Conservation (phyloP, 768 basidiomycete species). For the Mrakia hoshinonis region DNA sequence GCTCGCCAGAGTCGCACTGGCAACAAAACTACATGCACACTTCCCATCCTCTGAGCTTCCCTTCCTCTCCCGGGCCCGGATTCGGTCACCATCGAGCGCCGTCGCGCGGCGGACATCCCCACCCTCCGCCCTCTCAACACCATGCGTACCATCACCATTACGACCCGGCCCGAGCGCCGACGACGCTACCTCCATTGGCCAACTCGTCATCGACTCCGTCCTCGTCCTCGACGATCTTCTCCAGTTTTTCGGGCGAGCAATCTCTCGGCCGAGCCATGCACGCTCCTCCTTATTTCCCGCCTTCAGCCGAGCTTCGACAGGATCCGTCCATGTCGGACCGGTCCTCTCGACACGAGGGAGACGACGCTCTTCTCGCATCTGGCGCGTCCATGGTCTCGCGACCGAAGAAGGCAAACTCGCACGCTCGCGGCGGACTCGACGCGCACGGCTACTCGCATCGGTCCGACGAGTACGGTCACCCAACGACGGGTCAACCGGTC, state of each 20-base stretch:
- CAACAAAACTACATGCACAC: not conserved
- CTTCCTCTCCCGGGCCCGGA: not conserved
- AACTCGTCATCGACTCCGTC: not conserved
- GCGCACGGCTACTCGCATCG: slow-evolving; percentile 10
- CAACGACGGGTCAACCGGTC: no score
- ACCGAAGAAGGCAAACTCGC: not conserved
- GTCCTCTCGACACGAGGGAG: not conserved
- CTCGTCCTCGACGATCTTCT: not conserved
- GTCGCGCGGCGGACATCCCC: not conserved
- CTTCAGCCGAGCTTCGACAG: not conserved
- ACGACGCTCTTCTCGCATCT: not conserved
- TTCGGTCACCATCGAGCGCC: not conserved
- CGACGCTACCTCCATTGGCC: not conserved
- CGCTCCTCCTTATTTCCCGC: not conserved
- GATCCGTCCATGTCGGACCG: not conserved
- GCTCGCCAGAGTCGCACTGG: slow-evolving; percentile 8
- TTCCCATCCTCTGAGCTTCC: not conserved
- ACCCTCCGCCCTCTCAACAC: not conserved
- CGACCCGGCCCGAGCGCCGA: not conserved
- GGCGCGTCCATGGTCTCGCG: not conserved
- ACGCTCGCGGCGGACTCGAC: not conserved
- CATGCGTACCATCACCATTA: not conserved
- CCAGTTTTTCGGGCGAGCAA: not conserved
- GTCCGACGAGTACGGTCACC: not conserved
- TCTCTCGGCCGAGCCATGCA: not conserved